Percentiles rank a stretch among this genome's conserved stretches.
Evolutionary conservation across 768 basidiomycete species (phyloP).

Genomic region (Tylopilus subfusipes): DNA sequence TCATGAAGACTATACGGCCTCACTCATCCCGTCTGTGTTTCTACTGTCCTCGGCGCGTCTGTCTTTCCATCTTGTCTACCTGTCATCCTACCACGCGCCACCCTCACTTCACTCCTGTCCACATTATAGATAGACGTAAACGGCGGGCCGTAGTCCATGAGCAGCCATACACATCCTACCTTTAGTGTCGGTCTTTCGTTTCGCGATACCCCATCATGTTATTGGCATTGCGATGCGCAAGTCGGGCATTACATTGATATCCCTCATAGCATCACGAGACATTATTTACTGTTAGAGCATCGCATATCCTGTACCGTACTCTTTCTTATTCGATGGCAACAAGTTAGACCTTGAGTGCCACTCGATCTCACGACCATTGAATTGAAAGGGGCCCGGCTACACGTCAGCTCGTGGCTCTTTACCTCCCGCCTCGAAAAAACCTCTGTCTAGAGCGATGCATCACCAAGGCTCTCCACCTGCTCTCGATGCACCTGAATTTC

Average conservation of each 20-base stretch:
- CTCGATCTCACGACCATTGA: constrained; percentile 20
- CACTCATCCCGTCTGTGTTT: constrained; percentile 41
- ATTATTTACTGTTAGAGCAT: constrained; percentile 62
- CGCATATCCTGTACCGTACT: constrained; percentile 50
- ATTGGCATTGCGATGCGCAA: constrained; percentile 45
- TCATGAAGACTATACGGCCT: constrained; percentile 43
- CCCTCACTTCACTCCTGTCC: constrained; percentile 27
- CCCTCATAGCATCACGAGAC: constrained; percentile 52
- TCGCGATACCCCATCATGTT: constrained; percentile 48
- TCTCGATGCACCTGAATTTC: constrained; percentile 65
- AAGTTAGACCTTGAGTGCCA: too few relatives aligned
- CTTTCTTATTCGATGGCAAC: constrained; percentile 26
- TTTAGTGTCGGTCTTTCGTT: constrained; percentile 45
- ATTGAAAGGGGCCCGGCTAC: constrained; percentile 13
- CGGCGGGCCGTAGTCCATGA: constrained; percentile 43
- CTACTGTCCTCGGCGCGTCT: constrained; percentile 33
- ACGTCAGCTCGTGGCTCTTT: constrained; percentile 31
- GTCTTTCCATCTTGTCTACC: constrained; percentile 10
- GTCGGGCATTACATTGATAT: constrained; percentile 44
- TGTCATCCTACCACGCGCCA: constrained; percentile 21
- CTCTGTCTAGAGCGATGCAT: constrained; percentile 42
- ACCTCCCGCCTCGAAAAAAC: constrained; percentile 18
- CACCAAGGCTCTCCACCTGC: constrained; percentile 50
- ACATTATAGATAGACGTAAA: constrained; percentile 42
- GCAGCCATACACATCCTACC: constrained; percentile 41